Conservation (phyloP, 371 early-diverging fungal genomes). For the Actinomortierella ambigua region DNA sequence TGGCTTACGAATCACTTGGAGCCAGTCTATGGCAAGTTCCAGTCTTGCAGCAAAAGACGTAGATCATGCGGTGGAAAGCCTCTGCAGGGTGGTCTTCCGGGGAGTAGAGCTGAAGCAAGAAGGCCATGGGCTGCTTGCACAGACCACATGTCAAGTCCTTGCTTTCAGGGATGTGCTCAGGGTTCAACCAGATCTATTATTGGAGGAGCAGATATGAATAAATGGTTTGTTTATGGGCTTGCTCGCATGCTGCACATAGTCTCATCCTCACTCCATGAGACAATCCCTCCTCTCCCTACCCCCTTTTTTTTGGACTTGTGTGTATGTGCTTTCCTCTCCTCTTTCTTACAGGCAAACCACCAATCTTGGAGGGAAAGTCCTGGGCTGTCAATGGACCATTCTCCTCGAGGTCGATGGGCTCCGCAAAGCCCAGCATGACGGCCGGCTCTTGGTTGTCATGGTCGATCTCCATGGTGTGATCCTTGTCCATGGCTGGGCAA, state of each 20-base stretch:
- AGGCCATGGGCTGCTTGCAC: constrained; percentile 80
- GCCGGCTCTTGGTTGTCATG: constrained; percentile 17
- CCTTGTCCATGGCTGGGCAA: too few relatives aligned
- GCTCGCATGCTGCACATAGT: neutral
- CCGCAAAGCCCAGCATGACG: constrained; percentile 79
- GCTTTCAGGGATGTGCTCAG: constrained; percentile 63
- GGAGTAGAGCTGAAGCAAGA: constrained; percentile 92
- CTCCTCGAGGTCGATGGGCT: constrained; percentile 59
- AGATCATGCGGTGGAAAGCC: constrained; percentile 90
- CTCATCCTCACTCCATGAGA: too few relatives aligned
- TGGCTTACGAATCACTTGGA: constrained; percentile 62
- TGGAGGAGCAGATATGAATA: constrained; percentile 1
- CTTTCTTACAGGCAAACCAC: constrained; percentile 78
- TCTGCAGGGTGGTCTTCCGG: constrained; percentile 88
- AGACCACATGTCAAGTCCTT: constrained; percentile 74
- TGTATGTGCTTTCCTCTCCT: too few relatives aligned
- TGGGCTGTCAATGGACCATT: constrained; percentile 64
- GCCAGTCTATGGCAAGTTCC: constrained; percentile 77
- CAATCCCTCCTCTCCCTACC: too few relatives aligned
- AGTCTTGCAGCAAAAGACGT: constrained; percentile 89
- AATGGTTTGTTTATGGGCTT: neutral
- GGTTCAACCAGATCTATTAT: constrained; percentile 85
- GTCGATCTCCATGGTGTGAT: neutral
- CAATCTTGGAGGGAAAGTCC: constrained; percentile 85
- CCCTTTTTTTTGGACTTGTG: neutral